Conservation (phyloP, 768 basidiomycete genomes). For the Strobilomyces dryophilus region DNA sequence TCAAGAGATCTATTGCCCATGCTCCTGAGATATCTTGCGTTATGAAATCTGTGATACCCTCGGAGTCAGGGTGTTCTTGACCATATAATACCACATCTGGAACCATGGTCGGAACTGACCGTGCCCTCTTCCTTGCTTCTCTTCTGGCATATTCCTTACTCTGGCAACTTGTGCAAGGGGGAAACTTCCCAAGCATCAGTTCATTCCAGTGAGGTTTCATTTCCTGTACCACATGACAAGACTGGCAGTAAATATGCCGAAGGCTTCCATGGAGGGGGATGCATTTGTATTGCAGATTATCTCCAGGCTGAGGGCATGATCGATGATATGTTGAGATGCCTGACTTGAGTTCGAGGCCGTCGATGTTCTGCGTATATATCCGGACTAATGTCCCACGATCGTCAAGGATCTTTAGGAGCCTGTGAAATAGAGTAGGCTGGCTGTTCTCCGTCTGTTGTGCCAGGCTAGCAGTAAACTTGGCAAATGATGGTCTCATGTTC, state of each 20-base stretch:
- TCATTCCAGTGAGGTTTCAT: background rate
- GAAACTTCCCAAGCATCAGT: constrained; percentile 4
- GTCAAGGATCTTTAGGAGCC: constrained; percentile 5
- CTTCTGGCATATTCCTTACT: background rate
- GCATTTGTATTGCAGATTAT: background rate
- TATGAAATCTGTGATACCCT: background rate
- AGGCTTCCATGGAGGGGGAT: constrained; percentile 8
- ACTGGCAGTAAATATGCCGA: constrained; percentile 5
- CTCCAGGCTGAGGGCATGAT: too few species aligned
- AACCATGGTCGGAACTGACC: constrained; percentile 2
- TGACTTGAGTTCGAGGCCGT: constrained; percentile 7
- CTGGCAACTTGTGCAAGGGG: background rate
- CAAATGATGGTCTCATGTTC: background rate
- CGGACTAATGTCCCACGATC: constrained; percentile 1
- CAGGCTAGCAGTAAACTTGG: background rate
- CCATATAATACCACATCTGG: constrained; percentile 11
- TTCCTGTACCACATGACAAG: constrained; percentile 1
- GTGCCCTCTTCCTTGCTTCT: background rate
- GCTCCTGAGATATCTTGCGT: background rate
- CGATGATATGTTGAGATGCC: constrained; percentile 7
- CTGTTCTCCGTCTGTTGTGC: background rate
- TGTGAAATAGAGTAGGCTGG: constrained; percentile 7
- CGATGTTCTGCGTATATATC: constrained; percentile 14
- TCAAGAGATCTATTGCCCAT: background rate
- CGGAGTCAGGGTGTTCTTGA: constrained; percentile 4